Evolutionary conservation across 2,329 filamentous ascomycete species (phyloP).

Genomic region (Fusarium decemcellulare): DNA sequence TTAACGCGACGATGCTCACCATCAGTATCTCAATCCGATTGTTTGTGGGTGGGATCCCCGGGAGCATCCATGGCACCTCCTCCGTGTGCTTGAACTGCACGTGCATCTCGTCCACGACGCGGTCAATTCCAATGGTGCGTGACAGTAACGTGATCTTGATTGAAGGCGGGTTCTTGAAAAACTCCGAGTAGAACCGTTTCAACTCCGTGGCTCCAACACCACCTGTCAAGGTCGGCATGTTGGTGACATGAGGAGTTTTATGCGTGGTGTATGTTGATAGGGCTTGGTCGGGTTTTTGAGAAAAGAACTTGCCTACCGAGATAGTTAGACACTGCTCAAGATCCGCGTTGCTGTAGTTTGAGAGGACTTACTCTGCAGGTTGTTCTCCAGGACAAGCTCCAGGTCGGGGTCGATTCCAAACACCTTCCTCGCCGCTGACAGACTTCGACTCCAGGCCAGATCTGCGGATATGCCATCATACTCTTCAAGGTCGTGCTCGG

Average conservation of each 20-base stretch:
- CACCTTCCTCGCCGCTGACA: slow-evolving; percentile 71
- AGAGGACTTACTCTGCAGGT: slow-evolving; percentile 67
- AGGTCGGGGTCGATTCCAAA: slow-evolving; percentile 76
- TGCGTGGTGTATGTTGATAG: slow-evolving; percentile 74
- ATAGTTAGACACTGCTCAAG: not conserved
- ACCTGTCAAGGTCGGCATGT: slow-evolving; percentile 75
- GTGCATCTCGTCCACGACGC: slow-evolving; percentile 75
- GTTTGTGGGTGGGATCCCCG: slow-evolving; percentile 69
- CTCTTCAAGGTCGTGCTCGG: slow-evolving; percentile 77
- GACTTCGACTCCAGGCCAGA: slow-evolving; percentile 78
- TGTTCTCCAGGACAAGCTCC: slow-evolving; percentile 76
- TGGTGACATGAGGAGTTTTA: slow-evolving; percentile 76
- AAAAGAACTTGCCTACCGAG: slow-evolving; percentile 65
- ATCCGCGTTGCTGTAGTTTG: fast-evolving
- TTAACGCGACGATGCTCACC: slow-evolving; percentile 71
- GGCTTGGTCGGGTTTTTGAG: slow-evolving; percentile 69
- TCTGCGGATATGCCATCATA: slow-evolving; percentile 75
- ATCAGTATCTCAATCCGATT: slow-evolving; percentile 68
- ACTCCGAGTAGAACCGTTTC: slow-evolving; percentile 74
- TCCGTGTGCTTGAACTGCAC: slow-evolving; percentile 70
- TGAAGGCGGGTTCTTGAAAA: slow-evolving; percentile 75
- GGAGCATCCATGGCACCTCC: slow-evolving; percentile 73
- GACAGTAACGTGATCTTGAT: slow-evolving; percentile 73
- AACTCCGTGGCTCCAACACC: slow-evolving; percentile 73
- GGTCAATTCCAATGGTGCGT: slow-evolving; percentile 74